Evolutionary conservation across 148 eudicot genomes (phyloP), one percentile per base, ranked within the genome.

Genomic region (Persicaria tinctoria): DNA sequence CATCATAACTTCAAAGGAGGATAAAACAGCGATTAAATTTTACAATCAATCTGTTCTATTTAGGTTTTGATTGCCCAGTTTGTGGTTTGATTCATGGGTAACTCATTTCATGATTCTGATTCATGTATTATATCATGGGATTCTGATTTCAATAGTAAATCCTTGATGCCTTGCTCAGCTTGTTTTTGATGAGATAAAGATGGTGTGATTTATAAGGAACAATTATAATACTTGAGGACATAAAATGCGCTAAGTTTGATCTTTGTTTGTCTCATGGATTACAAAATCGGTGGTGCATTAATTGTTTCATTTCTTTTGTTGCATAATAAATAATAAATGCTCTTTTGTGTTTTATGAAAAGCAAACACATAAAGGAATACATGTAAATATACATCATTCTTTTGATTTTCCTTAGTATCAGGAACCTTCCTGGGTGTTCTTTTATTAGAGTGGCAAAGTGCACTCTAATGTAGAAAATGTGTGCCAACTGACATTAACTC

Each of bases 241-340:
- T 64, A 64, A 13, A 20, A 41, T 17, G 47, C 38, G 70, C 47
- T 13, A 66, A 41, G 8, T 66, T 66, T 38, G 18, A 38, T 66
- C 63, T 66, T 66, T 66, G 41, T 66, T 66, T 38, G 48, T 66
- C 41, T 41, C 17, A 64, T 12, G 69, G 69, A 38, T 23, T 38
- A 64, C 9, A 64, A 64, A 9, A 50, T 12, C 48, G 13, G 12
- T 66, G 70, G 70, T 63, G 68, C 70, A 11, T 38, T 8, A 13
- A 14, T 13, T 38, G 47, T 32, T 66, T 66, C 70, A 41, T 38
- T 41, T 66, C 17, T 13, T 1, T 41, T 41, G 5, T 38, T 38
- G 48, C 47, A 13, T 66, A 17, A 38, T 63, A 27, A 63, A 13
- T 66, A 17, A 38, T 63, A 27, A 63, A 63, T 62, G 44, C 16